phyloP scores from a whole-genome alignment of 164 flowering plant genomes.

The Litsea cubeba region DNA sequence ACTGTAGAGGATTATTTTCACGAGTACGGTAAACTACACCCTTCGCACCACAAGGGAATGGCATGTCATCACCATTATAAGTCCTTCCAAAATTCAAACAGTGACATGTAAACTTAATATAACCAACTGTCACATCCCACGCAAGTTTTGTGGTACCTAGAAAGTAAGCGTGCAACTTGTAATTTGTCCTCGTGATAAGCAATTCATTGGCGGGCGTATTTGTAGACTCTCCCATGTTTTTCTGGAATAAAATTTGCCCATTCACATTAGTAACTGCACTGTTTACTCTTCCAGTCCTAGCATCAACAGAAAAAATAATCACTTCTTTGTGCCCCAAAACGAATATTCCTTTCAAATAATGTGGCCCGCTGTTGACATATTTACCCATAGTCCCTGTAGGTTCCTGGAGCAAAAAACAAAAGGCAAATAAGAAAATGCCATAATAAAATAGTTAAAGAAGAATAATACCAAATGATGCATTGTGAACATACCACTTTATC shows the following conservation, averaged over 20 bases:
- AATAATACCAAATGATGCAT: neutral
- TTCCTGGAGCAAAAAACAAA: conserved; percentile 33
- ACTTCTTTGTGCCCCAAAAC: conserved; percentile 50
- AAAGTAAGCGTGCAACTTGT: conserved; percentile 28
- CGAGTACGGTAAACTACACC: no score
- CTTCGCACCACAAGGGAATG: conserved; percentile 28
- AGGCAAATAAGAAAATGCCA: neutral
- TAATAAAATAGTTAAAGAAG: neutral
- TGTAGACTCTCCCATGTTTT: conserved; percentile 21
- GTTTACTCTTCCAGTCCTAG: conserved; percentile 8
- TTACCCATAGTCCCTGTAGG: conserved; percentile 34
- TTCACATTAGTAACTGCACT: conserved; percentile 3
- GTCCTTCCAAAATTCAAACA: conserved; percentile 25
- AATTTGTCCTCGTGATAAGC: conserved; percentile 54
- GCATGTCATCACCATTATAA: conserved; percentile 19
- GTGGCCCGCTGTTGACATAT: conserved; percentile 30
- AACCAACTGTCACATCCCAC: conserved; percentile 51
- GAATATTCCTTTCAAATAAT: conserved; percentile 32
- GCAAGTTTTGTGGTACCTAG: conserved; percentile 31
- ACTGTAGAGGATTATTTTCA: no score
- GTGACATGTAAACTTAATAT: conserved; percentile 37
- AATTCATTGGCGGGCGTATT: conserved; percentile 16
- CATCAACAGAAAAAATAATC: conserved; percentile 50
- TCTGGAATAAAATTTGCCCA: conserved; percentile 9
- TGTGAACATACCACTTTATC: conserved; percentile 39